Evolutionary conservation across 192 early-diverging fungal species (phyloP), one percentile per base, ranked within the genome.

Genomic region (Coemansia sp.): DNA sequence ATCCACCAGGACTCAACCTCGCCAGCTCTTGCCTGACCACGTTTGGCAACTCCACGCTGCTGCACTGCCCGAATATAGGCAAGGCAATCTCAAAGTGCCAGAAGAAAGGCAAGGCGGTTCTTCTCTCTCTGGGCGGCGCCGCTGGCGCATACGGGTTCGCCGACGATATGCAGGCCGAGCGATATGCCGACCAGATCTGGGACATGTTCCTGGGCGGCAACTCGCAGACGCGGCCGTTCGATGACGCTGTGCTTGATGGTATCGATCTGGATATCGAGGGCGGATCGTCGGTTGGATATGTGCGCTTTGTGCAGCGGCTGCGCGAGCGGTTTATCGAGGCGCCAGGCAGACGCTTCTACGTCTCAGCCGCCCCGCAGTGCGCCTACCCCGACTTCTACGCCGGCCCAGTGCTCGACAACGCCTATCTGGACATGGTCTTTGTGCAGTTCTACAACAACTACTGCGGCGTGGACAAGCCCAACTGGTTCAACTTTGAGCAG

Each of bases 371-470:
- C 2, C 90, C 90, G 8, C 90, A 92, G 55, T 92, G 90, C 48
- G 84, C 87, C 2, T 90, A 84, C 63, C 86, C 89, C 14, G 87
- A 92, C 72, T 85, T 81, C 2, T 88, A 89, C 66, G 60, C 89
- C 2, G 87, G 85, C 0, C 76, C 76, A 1, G 76, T 85, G 19
- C 67, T 90, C 5, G 77, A 89, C 52, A 71, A 83, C 29, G 84
- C 89, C 4, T 88, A 85, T 56, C 71, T 87, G 7, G 87, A 89
- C 59, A 83, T 89, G 87, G 78, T 92, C 0, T 89, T 86, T 83
- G 86, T 92, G 1, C 90, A 92, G 73, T 92, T 90, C 62, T 92
- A 92, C 81, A 92, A 92, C 80, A 92, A 92, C 76, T 90, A 87
- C 71, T 92, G 90, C 52, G 76, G 83, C 29, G 68, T 85, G 6